Evolutionary conservation across 257 asterid genomes (phyloP), one percentile per base, ranked within the genome.

Genomic region (Euphrasia confusa): DNA sequence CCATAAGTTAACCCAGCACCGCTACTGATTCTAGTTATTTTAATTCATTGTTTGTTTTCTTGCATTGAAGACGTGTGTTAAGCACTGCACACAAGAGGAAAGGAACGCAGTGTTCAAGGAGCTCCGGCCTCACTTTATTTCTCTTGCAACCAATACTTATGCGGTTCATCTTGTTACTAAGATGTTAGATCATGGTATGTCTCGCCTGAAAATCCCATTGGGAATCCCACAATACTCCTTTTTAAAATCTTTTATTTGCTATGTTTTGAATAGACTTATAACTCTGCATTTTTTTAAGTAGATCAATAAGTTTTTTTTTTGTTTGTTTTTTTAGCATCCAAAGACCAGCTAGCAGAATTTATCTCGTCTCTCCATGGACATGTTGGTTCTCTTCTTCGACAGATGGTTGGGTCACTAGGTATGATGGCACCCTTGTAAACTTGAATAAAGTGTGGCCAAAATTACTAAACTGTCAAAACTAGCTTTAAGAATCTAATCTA

Each of bases 361-460:
- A 83, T 84, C 67, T 83, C 90, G 26, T 79, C 95, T 71, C 87
- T 90, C 68, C 95, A 81, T 64, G 92, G 95, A 28, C 94, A 84
- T 54, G 95, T 90, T 62, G 88, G 88, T 64, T 5, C 92, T 60
- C 92, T 87, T 69, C 94, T 87, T 57, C 78, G 97, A 17, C 94
- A 90, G 56, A 80, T 84, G 92, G 99, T 86, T 60, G 99, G 96
- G 63, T 92, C 99, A 58, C 86, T 89, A 61, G 99, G 99, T 92
- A 84, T 71, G 74, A 35, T 63, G 6, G 58, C 61, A 28, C 13
- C 15, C 33, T 39, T 74, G 42, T 5, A 65, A 50, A 14, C 52
- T 50, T 12, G 27, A 15, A 54, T 44, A 17, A 37, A 4, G 14
- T 30, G 32, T 15, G n/a, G n/a, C n/a, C n/a, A 35, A 28, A 30